Conservation (phyloP, 345 rosid genomes). For the Toxicodendron radicans region DNA sequence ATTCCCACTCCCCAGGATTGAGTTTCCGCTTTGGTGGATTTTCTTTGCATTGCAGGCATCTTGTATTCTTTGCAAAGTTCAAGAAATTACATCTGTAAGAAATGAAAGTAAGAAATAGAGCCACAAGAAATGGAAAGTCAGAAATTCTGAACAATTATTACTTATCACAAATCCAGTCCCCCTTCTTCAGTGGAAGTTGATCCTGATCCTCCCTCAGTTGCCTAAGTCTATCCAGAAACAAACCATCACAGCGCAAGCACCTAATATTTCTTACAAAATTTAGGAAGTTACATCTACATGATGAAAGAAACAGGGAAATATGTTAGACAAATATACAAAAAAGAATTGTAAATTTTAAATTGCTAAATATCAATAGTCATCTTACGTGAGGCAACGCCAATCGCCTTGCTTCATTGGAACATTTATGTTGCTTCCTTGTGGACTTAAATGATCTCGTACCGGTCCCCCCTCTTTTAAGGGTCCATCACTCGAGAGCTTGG, state of each 20-base stretch:
- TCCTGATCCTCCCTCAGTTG: constrained; percentile 62
- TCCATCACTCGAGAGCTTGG: constrained; percentile 23
- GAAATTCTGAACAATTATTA: constrained; percentile 29
- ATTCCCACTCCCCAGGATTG: constrained; percentile 97
- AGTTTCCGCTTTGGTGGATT: constrained; percentile 73
- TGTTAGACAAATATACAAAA: background rate
- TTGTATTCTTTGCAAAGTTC: constrained; percentile 83
- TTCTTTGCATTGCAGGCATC: constrained; percentile 72
- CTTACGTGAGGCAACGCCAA: constrained; percentile 82
- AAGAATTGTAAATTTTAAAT: constrained; percentile 1
- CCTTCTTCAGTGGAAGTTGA: constrained; percentile 82
- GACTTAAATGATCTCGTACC: background rate
- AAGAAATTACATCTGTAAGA: constrained; percentile 74
- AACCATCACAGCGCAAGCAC: constrained; percentile 64
- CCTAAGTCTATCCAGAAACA: constrained; percentile 61
- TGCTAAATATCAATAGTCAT: background rate
- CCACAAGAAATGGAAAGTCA: constrained; percentile 2
- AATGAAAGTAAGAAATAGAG: constrained; percentile 19
- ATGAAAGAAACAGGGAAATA: background rate
- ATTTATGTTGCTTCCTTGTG: constrained; percentile 31
- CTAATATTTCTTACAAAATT: constrained; percentile 82
- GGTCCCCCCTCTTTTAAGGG: constrained; percentile 16
- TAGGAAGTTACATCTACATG: constrained; percentile 70
- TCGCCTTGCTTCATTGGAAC: constrained; percentile 64
- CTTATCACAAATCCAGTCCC: constrained; percentile 89